phyloP scores from a whole-genome alignment of 2,329 filamentous ascomycete species.

The Xylaria sp. region DNA sequence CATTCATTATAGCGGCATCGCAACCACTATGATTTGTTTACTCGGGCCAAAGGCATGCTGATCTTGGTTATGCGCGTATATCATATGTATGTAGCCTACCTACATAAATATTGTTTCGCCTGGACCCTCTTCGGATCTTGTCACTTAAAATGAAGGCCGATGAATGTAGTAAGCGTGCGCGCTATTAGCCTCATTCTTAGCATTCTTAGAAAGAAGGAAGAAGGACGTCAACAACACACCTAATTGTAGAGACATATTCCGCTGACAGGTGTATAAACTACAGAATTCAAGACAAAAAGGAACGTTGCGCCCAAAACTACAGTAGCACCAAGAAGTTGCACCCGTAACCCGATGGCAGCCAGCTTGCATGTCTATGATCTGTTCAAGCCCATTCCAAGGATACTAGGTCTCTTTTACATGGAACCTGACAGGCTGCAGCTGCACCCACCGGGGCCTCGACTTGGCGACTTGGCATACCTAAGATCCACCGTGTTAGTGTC shows the following conservation, averaged over 20 bases:
- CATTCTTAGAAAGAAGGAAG: neutral
- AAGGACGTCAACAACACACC: neutral
- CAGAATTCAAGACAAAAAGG: neutral
- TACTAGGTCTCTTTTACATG: conserved; percentile 1
- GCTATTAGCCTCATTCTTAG: neutral
- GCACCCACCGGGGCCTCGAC: neutral
- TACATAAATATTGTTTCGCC: neutral
- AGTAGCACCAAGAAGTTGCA: conserved; percentile 3
- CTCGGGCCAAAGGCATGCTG: conserved; percentile 12
- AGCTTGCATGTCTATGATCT: neutral
- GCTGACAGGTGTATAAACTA: neutral
- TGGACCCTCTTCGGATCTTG: neutral
- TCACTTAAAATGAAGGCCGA: neutral
- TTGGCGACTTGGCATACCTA: neutral
- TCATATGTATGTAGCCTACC: neutral
- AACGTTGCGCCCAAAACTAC: conserved; percentile 4
- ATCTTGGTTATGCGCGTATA: neutral
- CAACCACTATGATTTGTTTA: conserved; percentile 2
- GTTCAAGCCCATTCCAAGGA: conserved; percentile 1
- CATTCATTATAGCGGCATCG: neutral
- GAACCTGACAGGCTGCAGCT: conserved; percentile 37
- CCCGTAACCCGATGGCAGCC: neutral
- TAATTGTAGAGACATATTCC: neutral
- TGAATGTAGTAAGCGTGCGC: neutral
- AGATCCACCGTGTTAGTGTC: neutral